These are phyloP conservation scores for Yarrowia bubula DNA, from an alignment of 805 yeast genomes.

Conservation along the genomic window DNA sequence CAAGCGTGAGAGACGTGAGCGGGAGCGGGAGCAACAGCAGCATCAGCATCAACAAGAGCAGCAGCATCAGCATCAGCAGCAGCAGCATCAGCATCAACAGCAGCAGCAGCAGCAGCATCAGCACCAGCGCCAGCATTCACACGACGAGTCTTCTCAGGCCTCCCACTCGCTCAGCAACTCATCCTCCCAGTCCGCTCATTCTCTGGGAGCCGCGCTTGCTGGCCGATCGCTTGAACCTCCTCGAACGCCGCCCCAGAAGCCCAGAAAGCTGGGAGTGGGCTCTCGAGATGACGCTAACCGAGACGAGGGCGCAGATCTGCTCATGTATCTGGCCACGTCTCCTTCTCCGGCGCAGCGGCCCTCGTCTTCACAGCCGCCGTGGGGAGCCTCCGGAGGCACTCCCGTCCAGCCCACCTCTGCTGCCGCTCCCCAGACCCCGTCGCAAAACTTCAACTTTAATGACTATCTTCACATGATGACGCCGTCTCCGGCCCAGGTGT, in stretches of 20 bases:
- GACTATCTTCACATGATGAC: slow-evolving; percentile 79
- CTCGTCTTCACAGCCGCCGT: slow-evolving; percentile 29
- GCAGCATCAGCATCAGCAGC: not conserved
- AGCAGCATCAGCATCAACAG: not conserved
- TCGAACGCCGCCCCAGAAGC: slow-evolving; percentile 35
- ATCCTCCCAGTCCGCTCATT: not conserved
- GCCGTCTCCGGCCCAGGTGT: slow-evolving; percentile 45
- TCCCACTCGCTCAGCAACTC: not conserved
- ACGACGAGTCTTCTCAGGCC: not conserved
- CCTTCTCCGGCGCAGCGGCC: slow-evolving; percentile 58
- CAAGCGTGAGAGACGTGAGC: not conserved
- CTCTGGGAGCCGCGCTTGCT: not conserved
- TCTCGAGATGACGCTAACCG: slow-evolving; percentile 26
- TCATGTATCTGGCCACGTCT: slow-evolving; percentile 79
- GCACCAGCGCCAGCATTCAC: not conserved
- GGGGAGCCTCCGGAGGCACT: slow-evolving; percentile 10
- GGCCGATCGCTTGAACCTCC: slow-evolving; percentile 31
- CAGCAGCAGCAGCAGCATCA: not conserved
- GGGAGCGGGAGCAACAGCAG: slow-evolving; percentile 20
- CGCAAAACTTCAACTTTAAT: slow-evolving; percentile 64
- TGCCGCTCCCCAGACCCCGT: slow-evolving; percentile 39
- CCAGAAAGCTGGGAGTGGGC: slow-evolving; percentile 19
- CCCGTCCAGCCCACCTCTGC: slow-evolving; percentile 25
- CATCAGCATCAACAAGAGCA: slow-evolving; percentile 30
- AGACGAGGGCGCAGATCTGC: slow-evolving; percentile 76